Evolutionary conservation across 108 stramenopile species (phyloP), one percentile per base, ranked within the genome.

Genomic region (Conticribra guillardii): DNA sequence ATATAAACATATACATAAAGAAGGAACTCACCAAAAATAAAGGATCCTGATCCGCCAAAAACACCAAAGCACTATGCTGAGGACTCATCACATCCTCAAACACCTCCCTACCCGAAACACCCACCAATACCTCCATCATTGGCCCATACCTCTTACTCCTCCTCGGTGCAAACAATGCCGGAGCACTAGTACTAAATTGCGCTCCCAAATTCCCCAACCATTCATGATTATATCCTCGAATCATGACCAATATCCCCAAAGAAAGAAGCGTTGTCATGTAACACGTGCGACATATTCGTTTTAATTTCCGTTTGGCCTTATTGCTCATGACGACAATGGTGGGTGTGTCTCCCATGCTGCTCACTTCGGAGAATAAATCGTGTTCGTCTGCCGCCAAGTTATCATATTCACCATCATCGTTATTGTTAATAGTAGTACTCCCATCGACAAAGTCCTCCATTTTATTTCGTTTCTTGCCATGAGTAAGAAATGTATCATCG

Each of bases 41-140:
- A 17, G 71, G 60, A 72, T 72, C 71, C 0, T 53, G 37, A 45
- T 72, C 61, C 16, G 53, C 52, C 54, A 72, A 56, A 55, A 55
- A 72, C 23, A 72, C 26, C 41, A 72, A 45, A 18, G 71, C 71
- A 31, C 61, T 52, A 63, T 72, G 45, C 54, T 72, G 71, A 45
- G 71, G 71, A 72, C 54, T 72, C n/a, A 23, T 56, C 2, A 29
- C 52, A 29, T 72, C 71, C 1, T 49, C 37, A 33, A 62, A 63
- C 19, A 4, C 44, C 2, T 19, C 54, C 16, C 24, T 19, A 4
- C 51, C 60, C 8, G 67, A 68, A 19, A 68, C 46, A 18, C 18
- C 11, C 7, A 31, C 18, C 0, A 68, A 53, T 19, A 32, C 47
- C 28, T 46, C 54, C 29, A 41, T 57, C 67, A 68, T 68, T 18